Base-by-base conservation (phyloP, 768 basidiomycete genomes). In the Filobasidium floriforme region DNA sequence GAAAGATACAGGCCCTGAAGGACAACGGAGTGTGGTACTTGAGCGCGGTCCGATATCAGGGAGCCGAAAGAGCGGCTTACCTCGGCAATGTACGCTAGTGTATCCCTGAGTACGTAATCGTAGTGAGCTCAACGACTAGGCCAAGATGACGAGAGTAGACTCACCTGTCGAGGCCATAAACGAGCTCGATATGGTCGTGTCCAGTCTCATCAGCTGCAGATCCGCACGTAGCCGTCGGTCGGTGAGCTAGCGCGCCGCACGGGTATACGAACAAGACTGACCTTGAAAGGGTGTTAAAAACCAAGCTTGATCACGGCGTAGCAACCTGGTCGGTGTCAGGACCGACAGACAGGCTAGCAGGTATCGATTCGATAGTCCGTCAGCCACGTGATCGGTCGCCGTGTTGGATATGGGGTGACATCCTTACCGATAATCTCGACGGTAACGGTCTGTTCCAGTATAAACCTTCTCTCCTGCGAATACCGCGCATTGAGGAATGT, bases 381-480 rank as follows among this genome's bases (percentile, higher is more conserved):
- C 32, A 37, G 32, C 32, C 32, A 37, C 32, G 32, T 37, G 32
- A 3, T 37, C 32, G 9, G 32, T 37, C 9, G 32, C 32, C 9
- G 32, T 37, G 4, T 37, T 37, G 4, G 32, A 9, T 9, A 37
- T 37, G 32, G 9, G 4, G 9, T 37, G 32, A 4, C 60, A 49
- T 41, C 63, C 72, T 46, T 49, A 73, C 72, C 68, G 12, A 71
- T 67, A 4, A 73, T 46, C 46, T 73, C 72, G 5, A 67, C 54
- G 57, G 62, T 66, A 0, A 67, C 66, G 67, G 70, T 66, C 51
- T 73, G 72, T 49, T 73, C 72, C 10, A 73, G 32, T 1, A 73
- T 57, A 41, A 73, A 73, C 11, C 69, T 59, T 10, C 70, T 37
- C 5, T 26, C 32, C 29, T 54, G 37, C 1, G 67, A 70, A 10